Base-by-base conservation (phyloP, 306 rosid genomes). In the Cicer yamashitae region DNA sequence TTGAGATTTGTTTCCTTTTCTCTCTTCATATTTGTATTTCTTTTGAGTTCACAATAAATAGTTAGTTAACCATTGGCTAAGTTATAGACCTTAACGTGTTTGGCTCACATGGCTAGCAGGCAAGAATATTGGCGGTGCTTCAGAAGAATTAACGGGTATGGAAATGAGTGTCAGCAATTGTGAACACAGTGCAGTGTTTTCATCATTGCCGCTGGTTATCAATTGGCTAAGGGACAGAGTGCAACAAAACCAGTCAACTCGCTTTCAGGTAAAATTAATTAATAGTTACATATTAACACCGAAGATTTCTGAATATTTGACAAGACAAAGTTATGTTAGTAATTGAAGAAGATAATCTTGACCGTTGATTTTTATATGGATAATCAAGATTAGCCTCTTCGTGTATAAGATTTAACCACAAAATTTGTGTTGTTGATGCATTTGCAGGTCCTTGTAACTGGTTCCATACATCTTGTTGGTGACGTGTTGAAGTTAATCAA, bases 381-480 rank as follows among this genome's bases (percentile, higher is more conserved):
- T 12, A 12, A 46, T 67, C 11, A 22, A 44, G 8, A 67, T 67
- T 20, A 37, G 47, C 37, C 51, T 13, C 72, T 17, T 67, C 45
- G 13, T 41, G 48, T 65, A 60, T 60, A 41, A 10, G 44, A 74
- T 76, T 75, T 81, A 45, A 73, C 47, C 6, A 25, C 30, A 73
- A 71, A 67, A 40, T 30, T 62, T 59, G 56, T 76, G 6, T 82
- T 73, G 60, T 46, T 74, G 67, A 64, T 76, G 58, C 50, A 66
- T 74, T 30, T 30, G 37, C 88, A 94, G 98, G 97, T 94, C 64
- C 96, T 94, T 57, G 97, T 94, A 51, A 90, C 97, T 6, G 96
- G 98, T 68, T 94, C 97, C 60, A 58, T 94, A 60, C 98, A 94
- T 82, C 98, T 94, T 70, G 83, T 91, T 80, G 98, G 98, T 37